These are phyloP conservation scores for Pyricularia grisea DNA, from an alignment of 2,329 filamentous ascomycete species.

Conservation along the genomic window DNA sequence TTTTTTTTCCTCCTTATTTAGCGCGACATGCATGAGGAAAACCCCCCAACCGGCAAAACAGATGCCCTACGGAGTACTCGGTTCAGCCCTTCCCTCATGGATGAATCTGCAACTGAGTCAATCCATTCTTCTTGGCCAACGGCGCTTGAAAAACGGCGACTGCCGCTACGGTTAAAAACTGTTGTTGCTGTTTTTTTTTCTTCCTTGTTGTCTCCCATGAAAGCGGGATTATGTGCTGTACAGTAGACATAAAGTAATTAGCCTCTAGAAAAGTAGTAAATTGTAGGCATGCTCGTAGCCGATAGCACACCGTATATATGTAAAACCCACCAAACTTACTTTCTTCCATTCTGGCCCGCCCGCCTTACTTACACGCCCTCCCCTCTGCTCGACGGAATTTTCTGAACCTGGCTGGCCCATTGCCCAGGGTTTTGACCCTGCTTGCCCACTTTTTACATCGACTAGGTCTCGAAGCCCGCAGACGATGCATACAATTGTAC, in stretches of 20 bases:
- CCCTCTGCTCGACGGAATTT: not conserved
- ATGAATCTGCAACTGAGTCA: not conserved
- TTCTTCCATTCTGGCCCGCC: not conserved
- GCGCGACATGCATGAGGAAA: not conserved
- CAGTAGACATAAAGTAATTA: not conserved
- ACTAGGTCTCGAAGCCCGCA: not conserved
- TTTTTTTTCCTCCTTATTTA: not conserved
- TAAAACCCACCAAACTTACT: not conserved
- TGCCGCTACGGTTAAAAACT: not conserved
- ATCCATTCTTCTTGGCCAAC: not conserved
- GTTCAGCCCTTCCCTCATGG: not conserved
- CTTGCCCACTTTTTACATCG: not conserved
- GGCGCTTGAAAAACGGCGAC: not conserved
- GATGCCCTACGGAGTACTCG: not conserved
- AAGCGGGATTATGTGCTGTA: too few species aligned
- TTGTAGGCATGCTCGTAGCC: not conserved
- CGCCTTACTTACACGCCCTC: not conserved
- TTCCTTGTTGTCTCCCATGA: too few species aligned
- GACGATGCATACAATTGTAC: not conserved
- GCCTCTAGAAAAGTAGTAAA: too few species aligned
- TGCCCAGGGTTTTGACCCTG: not conserved
- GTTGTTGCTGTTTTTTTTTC: too few species aligned
- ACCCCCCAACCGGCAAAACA: not conserved
- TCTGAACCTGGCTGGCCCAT: not conserved
- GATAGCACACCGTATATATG: not conserved